Evolutionary conservation across 257 asterid genomes (phyloP), one percentile per base, ranked within the genome.

Genomic region (Fraxinus quadrangulata): DNA sequence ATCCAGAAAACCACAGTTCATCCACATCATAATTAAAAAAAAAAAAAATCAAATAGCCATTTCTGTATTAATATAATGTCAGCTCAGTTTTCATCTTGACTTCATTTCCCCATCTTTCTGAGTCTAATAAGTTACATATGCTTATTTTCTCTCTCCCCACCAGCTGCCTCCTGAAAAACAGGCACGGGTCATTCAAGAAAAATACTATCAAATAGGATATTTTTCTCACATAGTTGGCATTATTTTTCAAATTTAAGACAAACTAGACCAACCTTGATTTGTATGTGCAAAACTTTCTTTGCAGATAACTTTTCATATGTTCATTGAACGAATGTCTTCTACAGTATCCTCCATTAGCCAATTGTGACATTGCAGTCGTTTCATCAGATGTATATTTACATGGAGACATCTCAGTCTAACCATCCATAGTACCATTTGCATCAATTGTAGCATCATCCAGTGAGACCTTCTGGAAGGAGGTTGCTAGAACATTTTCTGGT

Each of bases 381-480:
- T 83, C 85, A 19, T 54, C 82, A 6, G 77, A 80, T 31, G 33
- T 36, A 74, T 31, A 42, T 42, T 42, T 42, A 42, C 49, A 42
- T 11, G 49, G 40, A 59, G 75, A 79, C 77, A 73, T 61, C 70
- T 84, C 86, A 2, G 30, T 17, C 68, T 75, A 85, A 69, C 77
- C 82, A 70, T 74, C 83, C 74, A 54, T n/a, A 70, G 63, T 76
- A 73, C 82, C 87, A 77, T 71, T 83, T 30, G 36, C 76, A 73
- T 75, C 81, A 71, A 71, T 69, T 49, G 54, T 33, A 26, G 75
- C 76, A 74, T 79, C 84, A 39, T 84, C 75, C 70, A 91, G 73
- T 14, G 92, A 86, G 70, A 78, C 67, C 59, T 61, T 84, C 39
- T 78, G 84, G 49, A 89, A 70, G 77, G 94, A 83, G 74, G 79